Conservation (phyloP, 73 alveolate genomes). For the Paramecium biaurelia region DNA sequence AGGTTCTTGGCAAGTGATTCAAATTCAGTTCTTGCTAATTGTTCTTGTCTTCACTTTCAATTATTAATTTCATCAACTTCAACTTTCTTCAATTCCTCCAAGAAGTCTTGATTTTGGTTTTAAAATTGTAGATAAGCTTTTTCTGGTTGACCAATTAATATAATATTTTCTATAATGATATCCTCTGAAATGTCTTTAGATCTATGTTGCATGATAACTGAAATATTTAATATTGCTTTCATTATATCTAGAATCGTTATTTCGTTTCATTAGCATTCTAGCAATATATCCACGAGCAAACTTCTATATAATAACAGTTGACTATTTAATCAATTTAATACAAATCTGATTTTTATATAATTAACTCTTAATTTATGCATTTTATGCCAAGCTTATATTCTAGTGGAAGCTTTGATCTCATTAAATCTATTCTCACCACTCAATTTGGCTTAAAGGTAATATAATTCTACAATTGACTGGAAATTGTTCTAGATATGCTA, state of each 20-base stretch:
- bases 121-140: too few species aligned
- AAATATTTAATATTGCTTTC: constrained; percentile 28
- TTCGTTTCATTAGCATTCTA: constrained; percentile 4
- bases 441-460: neutral
- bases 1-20: too few species aligned
- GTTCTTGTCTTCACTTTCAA: too few species aligned
- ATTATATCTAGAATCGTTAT: neutral
- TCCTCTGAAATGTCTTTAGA: constrained; percentile 32
- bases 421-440: neutral
- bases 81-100: too few species aligned
- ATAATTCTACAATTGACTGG: neutral
- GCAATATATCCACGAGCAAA: constrained; percentile 1
- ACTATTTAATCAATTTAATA: neutral
- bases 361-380: constrained; percentile 11
- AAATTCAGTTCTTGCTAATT: too few species aligned
- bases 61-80: too few species aligned
- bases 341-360: neutral
- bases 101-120: too few species aligned
- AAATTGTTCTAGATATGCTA: neutral
- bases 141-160: neutral
- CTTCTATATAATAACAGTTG: neutral
- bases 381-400: constrained; percentile 5
- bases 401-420: neutral
- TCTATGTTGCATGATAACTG: constrained; percentile 2
- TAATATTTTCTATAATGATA: constrained; percentile 41